phyloP scores from a whole-genome alignment of 768 basidiomycete genomes.

The Lactarius akahatsu region DNA sequence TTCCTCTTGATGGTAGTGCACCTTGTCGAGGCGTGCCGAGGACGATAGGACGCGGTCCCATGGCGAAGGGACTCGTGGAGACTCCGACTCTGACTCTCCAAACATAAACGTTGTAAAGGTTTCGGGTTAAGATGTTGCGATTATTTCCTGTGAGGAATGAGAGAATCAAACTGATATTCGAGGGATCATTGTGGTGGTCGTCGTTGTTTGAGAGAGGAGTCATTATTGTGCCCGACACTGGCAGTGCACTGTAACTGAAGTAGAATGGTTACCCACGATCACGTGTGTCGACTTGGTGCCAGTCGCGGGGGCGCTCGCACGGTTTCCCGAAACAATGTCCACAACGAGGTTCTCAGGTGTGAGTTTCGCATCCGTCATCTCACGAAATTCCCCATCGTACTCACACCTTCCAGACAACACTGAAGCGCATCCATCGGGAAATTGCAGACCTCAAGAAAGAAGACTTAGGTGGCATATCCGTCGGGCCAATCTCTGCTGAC shows the following conservation, averaged over 20 bases:
- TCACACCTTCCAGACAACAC: slow-evolving; percentile 48
- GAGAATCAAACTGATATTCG: slow-evolving; percentile 48
- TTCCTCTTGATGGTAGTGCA: slow-evolving; percentile 33
- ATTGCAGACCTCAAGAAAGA: slow-evolving; percentile 79
- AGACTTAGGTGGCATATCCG: slow-evolving; percentile 70
- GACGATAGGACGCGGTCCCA: slow-evolving; percentile 73
- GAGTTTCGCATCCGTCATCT: background rate
- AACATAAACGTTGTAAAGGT: slow-evolving; percentile 53
- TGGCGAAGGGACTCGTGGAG: slow-evolving; percentile 73
- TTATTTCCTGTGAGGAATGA: slow-evolving; percentile 18
- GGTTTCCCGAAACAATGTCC: slow-evolving; percentile 13
- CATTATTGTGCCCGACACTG: too few species aligned
- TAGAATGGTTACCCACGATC: slow-evolving; percentile 15
- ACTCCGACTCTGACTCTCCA: slow-evolving; percentile 80
- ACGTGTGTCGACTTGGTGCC: slow-evolving; percentile 8
- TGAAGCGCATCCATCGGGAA: slow-evolving; percentile 84
- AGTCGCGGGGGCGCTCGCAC: background rate
- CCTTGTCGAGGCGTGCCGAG: slow-evolving; percentile 38
- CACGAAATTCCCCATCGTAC: background rate
- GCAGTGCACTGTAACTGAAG: too few species aligned
- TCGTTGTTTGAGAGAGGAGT: background rate
- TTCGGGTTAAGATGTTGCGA: background rate
- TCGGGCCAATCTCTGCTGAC: slow-evolving; percentile 60
- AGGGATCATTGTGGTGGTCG: slow-evolving; percentile 46
- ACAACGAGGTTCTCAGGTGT: slow-evolving; percentile 24